These are phyloP conservation scores for Pseudogymnoascus sp. DNA, from an alignment of 2,329 filamentous ascomycete species.

Conservation along the genomic window DNA sequence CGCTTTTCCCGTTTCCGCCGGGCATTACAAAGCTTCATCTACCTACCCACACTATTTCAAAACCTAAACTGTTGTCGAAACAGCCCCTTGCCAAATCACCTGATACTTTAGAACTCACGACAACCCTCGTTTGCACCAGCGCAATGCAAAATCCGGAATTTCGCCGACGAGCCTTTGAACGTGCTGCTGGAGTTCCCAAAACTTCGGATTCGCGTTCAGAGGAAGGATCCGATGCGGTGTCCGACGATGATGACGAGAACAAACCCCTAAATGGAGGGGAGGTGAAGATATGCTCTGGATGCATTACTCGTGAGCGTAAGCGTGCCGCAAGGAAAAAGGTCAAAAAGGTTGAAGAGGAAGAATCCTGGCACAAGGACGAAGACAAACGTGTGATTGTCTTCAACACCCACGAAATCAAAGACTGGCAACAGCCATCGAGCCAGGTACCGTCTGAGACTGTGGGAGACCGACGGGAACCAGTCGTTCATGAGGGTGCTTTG, in stretches of 20 bases:
- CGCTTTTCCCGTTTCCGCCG: slow-evolving; percentile 63
- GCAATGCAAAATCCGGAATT: slow-evolving; percentile 70
- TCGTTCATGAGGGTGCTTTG: slow-evolving; percentile 50
- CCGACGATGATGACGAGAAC: slow-evolving; percentile 42
- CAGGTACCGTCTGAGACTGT: slow-evolving; percentile 40
- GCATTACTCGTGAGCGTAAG: slow-evolving; percentile 84
- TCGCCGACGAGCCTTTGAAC: slow-evolving; percentile 56
- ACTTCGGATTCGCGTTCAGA: slow-evolving; percentile 18
- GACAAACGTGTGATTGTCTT: slow-evolving; percentile 78
- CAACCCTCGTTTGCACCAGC: slow-evolving; percentile 82
- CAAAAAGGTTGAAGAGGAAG: slow-evolving; percentile 87
- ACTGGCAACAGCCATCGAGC: slow-evolving; percentile 60
- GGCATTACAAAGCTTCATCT: slow-evolving; percentile 76
- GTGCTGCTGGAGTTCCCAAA: slow-evolving; percentile 40
- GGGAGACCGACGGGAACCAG: slow-evolving; percentile 38
- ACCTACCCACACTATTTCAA: slow-evolving; percentile 84
- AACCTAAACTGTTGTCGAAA: slow-evolving; percentile 81
- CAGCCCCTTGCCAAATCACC: slow-evolving; percentile 54
- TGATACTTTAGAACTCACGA: slow-evolving; percentile 71
- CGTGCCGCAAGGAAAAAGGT: slow-evolving; percentile 85
- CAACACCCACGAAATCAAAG: slow-evolving; percentile 79
- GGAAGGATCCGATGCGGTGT: slow-evolving; percentile 35
- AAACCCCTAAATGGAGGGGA: slow-evolving; percentile 84
- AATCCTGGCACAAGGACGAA: slow-evolving; percentile 75
- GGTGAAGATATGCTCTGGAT: slow-evolving; percentile 84